Percentiles rank a stretch among this genome's conserved stretches.
These are phyloP conservation scores for Phellinidium pouzarii DNA, from an alignment of 1,284 basidiomycete species.

Conservation along the genomic window DNA sequence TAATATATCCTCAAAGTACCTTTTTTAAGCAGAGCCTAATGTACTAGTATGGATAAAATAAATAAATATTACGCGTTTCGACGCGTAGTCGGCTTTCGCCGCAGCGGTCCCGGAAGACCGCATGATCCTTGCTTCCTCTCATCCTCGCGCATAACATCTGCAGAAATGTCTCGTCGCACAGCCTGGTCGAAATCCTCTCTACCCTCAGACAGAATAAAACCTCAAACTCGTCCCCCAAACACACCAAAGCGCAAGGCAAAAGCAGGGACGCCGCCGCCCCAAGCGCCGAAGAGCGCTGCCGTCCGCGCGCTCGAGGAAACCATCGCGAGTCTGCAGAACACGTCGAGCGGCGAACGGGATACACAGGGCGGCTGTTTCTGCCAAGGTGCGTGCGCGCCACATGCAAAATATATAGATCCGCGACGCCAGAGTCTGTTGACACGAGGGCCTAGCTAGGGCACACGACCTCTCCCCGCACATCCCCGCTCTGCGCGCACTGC, in stretches of 20 bases:
- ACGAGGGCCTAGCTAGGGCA: conserved; percentile 39
- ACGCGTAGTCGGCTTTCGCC: too few relatives aligned
- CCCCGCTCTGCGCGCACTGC: conserved; percentile 49
- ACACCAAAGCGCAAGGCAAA: conserved; percentile 27
- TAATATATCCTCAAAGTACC: too few relatives aligned
- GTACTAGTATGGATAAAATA: too few relatives aligned
- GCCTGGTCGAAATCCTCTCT: conserved; percentile 36
- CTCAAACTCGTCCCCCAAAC: conserved; percentile 13
- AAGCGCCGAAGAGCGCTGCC: conserved; percentile 36
- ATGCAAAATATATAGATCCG: too few relatives aligned
- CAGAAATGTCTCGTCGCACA: conserved; percentile 27
- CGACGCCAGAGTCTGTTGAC: too few relatives aligned
- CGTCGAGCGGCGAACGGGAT: conserved; percentile 36
- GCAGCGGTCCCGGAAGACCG: too few relatives aligned
- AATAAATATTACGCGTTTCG: too few relatives aligned
- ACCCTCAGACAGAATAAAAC: conserved; percentile 43
- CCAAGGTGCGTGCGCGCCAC: conserved; percentile 40
- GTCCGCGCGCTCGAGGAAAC: conserved; percentile 38
- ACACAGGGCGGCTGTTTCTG: conserved; percentile 63
- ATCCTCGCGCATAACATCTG: neutral
- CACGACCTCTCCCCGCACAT: conserved; percentile 50
- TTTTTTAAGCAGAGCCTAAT: too few relatives aligned
- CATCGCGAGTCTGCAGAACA: conserved; percentile 29
- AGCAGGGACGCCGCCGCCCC: conserved; percentile 19
- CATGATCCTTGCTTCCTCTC: neutral